A percentile compares a stretch with the other conserved stretches of the same genome.
phyloP scores from a whole-genome alignment of 148 eudicot genomes.

The Tetragonia tetragonoides region DNA sequence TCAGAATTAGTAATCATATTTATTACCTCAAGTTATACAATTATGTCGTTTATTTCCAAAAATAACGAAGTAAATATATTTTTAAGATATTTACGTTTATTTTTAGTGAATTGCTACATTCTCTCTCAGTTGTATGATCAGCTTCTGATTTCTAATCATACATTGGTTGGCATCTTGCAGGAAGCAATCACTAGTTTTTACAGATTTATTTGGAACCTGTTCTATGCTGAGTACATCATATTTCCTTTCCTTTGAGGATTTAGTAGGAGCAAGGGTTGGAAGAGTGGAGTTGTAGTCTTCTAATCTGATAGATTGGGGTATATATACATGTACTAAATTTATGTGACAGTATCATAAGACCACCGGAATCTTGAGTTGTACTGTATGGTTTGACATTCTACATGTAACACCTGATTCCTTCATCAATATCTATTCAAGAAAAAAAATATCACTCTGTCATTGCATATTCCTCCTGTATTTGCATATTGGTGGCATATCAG shows the following conservation, averaged over 20 bases:
- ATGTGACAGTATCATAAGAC: background rate
- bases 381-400: background rate
- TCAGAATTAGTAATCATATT: too few relatives aligned
- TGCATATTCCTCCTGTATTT: too few relatives aligned
- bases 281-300: background rate
- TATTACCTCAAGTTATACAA: too few relatives aligned
- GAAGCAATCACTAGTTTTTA: conserved; percentile 85
- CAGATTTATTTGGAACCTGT: conserved; percentile 91
- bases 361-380: background rate
- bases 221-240: conserved; percentile 79
- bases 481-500: background rate
- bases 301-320: background rate
- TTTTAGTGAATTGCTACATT: too few relatives aligned
- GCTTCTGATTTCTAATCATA: conserved; percentile 15
- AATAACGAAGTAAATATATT: too few relatives aligned
- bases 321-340: conserved; percentile 1
- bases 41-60: too few relatives aligned
- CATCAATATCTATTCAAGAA: too few relatives aligned
- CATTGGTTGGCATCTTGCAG: conserved; percentile 46
- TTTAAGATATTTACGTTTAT: too few relatives aligned
- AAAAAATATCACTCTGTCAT: too few relatives aligned
- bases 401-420: too few relatives aligned
- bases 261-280: background rate
- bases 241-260: conserved; percentile 64
- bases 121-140: background rate